These are phyloP conservation scores for Malus sieversii DNA, from an alignment of 306 rosid species.

Conservation along the genomic window DNA sequence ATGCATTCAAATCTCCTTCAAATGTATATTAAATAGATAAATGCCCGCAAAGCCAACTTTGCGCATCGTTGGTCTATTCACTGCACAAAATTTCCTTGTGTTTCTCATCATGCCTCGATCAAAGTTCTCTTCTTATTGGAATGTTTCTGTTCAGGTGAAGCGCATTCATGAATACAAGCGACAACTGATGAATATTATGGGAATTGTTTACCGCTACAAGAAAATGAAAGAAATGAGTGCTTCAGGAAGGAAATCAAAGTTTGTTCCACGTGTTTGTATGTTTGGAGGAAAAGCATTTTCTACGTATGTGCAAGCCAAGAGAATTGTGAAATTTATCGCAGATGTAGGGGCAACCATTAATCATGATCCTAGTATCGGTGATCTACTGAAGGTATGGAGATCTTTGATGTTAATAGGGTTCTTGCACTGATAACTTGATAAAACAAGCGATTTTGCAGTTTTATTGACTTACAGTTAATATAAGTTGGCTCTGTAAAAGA, in stretches of 20 bases:
- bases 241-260: constrained; percentile 50
- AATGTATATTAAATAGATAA: neutral
- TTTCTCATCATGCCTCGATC: neutral
- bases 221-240: constrained; percentile 92
- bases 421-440: neutral
- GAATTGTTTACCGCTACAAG: constrained; percentile 96
- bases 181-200: constrained; percentile 76
- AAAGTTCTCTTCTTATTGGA: neutral
- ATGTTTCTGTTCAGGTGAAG: constrained; percentile 58
- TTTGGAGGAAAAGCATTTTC: constrained; percentile 97
- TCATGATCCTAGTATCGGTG: constrained; percentile 91
- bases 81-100: neutral
- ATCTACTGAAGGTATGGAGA: constrained; percentile 71
- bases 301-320: constrained; percentile 92
- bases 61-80: neutral
- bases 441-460: neutral
- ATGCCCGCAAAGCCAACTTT: neutral
- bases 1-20: constrained; percentile 2
- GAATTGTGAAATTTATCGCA: constrained; percentile 92
- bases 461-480: neutral
- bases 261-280: constrained; percentile 94
- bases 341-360: constrained; percentile 84
- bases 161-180: constrained; percentile 98
- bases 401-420: neutral
- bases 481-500: neutral